These are phyloP conservation scores for Eragrostis curvula DNA, from an alignment of 176 grass and related monocot genomes.

Conservation along the genomic window DNA sequence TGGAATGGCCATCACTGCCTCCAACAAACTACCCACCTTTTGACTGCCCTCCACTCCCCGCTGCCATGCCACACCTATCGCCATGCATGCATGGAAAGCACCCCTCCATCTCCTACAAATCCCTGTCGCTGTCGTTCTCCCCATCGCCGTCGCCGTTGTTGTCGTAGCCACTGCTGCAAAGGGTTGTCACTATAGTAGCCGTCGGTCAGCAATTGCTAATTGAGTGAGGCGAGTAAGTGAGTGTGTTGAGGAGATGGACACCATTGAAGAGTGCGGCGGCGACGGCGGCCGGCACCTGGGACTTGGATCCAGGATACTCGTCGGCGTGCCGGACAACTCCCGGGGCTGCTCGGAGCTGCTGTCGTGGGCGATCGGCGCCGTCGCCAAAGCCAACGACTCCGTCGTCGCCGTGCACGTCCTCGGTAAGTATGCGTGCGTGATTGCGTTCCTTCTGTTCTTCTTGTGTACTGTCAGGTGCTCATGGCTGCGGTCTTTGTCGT, in stretches of 20 bases:
- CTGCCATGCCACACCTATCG: constrained; percentile 33
- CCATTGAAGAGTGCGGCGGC: constrained; percentile 62
- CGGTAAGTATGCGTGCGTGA: constrained; percentile 30
- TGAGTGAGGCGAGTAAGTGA: neutral
- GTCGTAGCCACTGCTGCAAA: constrained; percentile 11
- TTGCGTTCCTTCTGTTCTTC: neutral
- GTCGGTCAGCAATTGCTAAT: constrained; percentile 23
- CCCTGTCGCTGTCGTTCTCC: constrained; percentile 49
- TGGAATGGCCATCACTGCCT: constrained; percentile 62
- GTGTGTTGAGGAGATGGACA: constrained; percentile 52
- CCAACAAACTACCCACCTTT: constrained; percentile 53
- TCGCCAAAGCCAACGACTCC: constrained; percentile 71
- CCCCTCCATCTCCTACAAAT: constrained; percentile 52
- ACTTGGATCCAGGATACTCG: constrained; percentile 60
- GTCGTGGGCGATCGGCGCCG: constrained; percentile 75
- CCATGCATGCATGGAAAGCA: constrained; percentile 36
- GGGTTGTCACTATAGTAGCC: constrained; percentile 1
- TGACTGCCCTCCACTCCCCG: constrained; percentile 34
- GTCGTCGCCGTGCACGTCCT: constrained; percentile 85
- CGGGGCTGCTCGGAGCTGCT: constrained; percentile 71
- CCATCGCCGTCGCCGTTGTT: constrained; percentile 25
- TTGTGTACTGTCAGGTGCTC: neutral
- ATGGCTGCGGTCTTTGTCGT: neutral
- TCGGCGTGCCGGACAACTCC: constrained; percentile 75
- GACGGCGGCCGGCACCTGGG: constrained; percentile 9